These are phyloP conservation scores for Auriculariales sp. DNA, from an alignment of 768 basidiomycete species.

Conservation along the genomic window DNA sequence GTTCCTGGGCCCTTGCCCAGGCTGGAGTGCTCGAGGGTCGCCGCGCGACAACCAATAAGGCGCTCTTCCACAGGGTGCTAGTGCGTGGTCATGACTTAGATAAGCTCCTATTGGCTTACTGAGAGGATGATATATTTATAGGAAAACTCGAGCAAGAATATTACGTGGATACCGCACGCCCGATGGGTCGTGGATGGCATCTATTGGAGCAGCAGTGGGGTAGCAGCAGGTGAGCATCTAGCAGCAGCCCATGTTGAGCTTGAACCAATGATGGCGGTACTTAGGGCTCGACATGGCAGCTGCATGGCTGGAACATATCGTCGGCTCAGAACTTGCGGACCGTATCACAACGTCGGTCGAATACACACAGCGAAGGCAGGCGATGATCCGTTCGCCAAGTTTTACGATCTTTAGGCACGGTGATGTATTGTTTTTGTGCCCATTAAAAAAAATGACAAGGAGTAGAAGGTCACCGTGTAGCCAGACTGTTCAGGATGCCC, in stretches of 20 bases:
- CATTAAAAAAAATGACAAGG: no score
- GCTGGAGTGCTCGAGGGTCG: slow-evolving; percentile 28
- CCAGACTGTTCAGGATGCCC: no score
- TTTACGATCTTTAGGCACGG: no score
- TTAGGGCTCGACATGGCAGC: slow-evolving; percentile 21
- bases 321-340: slow-evolving; percentile 11
- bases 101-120: no score
- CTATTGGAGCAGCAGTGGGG: slow-evolving; percentile 33
- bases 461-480: no score
- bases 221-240: slow-evolving; percentile 24
- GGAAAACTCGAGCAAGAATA: slow-evolving; percentile 15
- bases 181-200: slow-evolving; percentile 36
- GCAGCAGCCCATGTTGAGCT: slow-evolving; percentile 14
- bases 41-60: slow-evolving; percentile 32
- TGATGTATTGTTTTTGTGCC: no score
- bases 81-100: slow-evolving; percentile 4
- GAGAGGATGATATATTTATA: not conserved
- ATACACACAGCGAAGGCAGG: no score
- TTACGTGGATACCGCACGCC: slow-evolving; percentile 29
- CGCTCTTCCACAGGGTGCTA: slow-evolving; percentile 14
- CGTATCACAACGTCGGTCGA: no score
- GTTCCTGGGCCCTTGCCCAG: slow-evolving; percentile 21
- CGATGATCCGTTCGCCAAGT: slow-evolving; percentile 14
- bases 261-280: slow-evolving; percentile 17
- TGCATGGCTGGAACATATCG: slow-evolving; percentile 19